These are phyloP conservation scores for Rhodotorula sp. DNA, from an alignment of 1,284 basidiomycete genomes.

Conservation along the genomic window DNA sequence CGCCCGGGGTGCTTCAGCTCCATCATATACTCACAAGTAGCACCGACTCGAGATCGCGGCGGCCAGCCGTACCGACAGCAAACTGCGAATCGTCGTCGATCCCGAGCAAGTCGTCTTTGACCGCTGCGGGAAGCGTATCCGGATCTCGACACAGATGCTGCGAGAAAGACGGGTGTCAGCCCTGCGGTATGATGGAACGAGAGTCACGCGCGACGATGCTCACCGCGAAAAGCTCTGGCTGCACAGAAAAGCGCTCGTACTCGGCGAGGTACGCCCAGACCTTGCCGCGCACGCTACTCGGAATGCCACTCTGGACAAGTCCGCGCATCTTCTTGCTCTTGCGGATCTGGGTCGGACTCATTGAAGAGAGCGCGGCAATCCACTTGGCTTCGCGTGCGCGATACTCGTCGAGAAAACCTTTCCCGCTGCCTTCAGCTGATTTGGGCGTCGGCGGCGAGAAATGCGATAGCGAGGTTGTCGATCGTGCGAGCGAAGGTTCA, in stretches of 20 bases:
- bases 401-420: conserved; percentile 23
- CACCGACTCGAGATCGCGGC: conserved; percentile 17
- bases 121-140: conserved; percentile 25
- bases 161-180: too few species aligned
- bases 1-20: fast-evolving
- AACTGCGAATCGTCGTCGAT: conserved; percentile 27
- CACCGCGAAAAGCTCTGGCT: too few species aligned
- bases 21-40: conserved; percentile 22
- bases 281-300: conserved; percentile 75
- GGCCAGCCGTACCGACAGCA: conserved; percentile 7
- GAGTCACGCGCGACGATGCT: too few species aligned
- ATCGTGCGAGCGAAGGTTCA: background rate
- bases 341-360: conserved; percentile 59
- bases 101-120: conserved; percentile 18
- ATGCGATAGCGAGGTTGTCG: conserved; percentile 11
- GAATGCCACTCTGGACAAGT: conserved; percentile 74
- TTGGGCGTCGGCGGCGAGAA: conserved; percentile 28
- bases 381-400: conserved; percentile 44
- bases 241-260: conserved; percentile 55
- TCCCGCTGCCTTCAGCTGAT: conserved; percentile 13
- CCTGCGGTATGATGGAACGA: too few species aligned
- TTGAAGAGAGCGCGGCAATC: conserved; percentile 41
- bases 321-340: conserved; percentile 83
- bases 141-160: conserved; percentile 7
- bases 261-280: conserved; percentile 82